Conservation (phyloP, 768 basidiomycete species). For the Termitomyces sp. region DNA sequence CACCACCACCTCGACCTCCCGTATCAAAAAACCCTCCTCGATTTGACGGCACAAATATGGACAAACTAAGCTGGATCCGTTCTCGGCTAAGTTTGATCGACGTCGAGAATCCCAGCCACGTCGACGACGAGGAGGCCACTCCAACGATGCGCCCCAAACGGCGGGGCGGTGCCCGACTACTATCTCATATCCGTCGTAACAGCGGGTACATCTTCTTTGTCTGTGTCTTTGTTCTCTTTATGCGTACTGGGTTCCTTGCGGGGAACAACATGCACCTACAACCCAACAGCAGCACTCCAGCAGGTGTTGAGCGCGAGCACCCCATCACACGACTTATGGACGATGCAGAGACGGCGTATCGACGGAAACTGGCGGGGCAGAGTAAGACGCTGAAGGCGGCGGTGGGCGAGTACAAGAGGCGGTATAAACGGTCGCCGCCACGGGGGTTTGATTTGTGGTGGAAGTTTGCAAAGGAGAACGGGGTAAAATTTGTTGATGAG, state of each 20-base stretch:
- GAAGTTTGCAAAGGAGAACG: conserved; percentile 67
- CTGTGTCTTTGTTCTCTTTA: conserved; percentile 42
- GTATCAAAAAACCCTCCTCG: too few relatives aligned
- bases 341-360: conserved; percentile 75
- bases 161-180: neutral
- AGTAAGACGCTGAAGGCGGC: conserved; percentile 78
- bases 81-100: conserved; percentile 2
- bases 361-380: conserved; percentile 64
- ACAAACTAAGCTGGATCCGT: neutral
- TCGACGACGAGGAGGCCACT: neutral
- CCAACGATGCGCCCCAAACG: conserved; percentile 13
- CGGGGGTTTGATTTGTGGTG: conserved; percentile 93
- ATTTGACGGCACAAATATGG: conserved; percentile 1
- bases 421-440: conserved; percentile 81
- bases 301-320: too few relatives aligned
- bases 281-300: conserved; percentile 14
- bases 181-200: conserved; percentile 10
- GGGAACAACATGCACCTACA: conserved; percentile 26
- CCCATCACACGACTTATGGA: conserved; percentile 85
- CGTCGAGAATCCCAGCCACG: conserved; percentile 4
- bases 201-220: conserved; percentile 39
- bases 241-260: conserved; percentile 45
- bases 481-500: conserved; percentile 84
- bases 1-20: too few relatives aligned
- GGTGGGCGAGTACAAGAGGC: conserved; percentile 73